Base-by-base conservation (phyloP, 148 eudicot genomes). In the Camellia sinensis region DNA sequence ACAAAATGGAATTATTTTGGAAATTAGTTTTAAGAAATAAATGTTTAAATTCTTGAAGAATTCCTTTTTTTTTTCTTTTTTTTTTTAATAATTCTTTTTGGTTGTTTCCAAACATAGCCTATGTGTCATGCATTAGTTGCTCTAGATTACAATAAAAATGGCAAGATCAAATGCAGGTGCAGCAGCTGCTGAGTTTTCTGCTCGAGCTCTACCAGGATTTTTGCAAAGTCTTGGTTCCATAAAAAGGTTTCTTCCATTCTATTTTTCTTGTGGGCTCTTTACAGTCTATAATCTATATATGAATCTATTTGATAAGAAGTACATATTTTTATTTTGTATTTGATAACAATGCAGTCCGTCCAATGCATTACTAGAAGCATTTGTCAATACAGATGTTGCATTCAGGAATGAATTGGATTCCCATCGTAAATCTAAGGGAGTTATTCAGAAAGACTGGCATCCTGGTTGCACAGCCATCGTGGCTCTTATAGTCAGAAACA, bases 401-500 rank as follows among this genome's bases (percentile, higher is more conserved):
- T 96, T 96, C 74, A 91, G 98, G 87, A 84, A 89, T 21, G 84
- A 86, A 29, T 82, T 91, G 68, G 86, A 87, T 67, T 74, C 83
- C 61, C 87, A 71, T 79, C 89, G 93, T 78, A 90, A 85, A 79
- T 85, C 86, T 43, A 92, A 81, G 78, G 92, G 90, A 61, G 79
- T 81, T 67, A 76, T 88, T 40, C 84, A 92, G 87, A 96, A 89
- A 89, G 91, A 92, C 52, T 94, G 87, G 89, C 95, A 96, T 82
- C 99, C 99, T 81, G 99, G 98, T 60, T 96, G 99, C 86, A 96
- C 99, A 66, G 99, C 99, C 67, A 80, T 92, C 83, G 84, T 89
- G 68, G 90, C 94, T 73, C 90, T 96, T 84, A 81, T 96, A 75
- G 86, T 94, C 13, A 79, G 81, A 82, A 82, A 90, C 80, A 91